Percentiles rank a stretch among this genome's conserved stretches.
Evolutionary conservation across 768 basidiomycete genomes (phyloP).

Genomic region (Russula compacta): DNA sequence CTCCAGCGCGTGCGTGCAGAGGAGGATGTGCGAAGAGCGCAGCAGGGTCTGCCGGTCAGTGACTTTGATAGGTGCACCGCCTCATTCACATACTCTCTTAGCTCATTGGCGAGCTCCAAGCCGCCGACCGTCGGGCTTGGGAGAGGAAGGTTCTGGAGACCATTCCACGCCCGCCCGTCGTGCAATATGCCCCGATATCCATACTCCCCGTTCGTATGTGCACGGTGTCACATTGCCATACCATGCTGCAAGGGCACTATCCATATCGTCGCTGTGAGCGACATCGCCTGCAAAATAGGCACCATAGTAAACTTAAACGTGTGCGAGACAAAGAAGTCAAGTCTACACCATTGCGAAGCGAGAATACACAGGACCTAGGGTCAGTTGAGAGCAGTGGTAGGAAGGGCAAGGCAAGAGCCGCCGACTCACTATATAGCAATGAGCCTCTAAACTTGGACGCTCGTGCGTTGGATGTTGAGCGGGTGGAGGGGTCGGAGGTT

Average conservation of each 20-base stretch:
- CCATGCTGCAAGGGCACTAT: constrained; percentile 39
- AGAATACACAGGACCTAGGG: not conserved
- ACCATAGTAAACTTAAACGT: constrained; percentile 44
- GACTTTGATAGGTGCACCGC: not conserved
- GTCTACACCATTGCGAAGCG: constrained; percentile 23
- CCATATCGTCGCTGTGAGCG: constrained; percentile 46
- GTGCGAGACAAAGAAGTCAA: constrained; percentile 43
- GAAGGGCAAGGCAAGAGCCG: not conserved
- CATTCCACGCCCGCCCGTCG: constrained; percentile 4
- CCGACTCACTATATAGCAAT: not conserved
- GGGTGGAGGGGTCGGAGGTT: constrained; percentile 4
- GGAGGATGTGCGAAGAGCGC: constrained; percentile 32
- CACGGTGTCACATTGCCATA: constrained; percentile 49
- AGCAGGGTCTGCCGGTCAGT: constrained; percentile 33
- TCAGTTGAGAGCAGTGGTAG: not conserved
- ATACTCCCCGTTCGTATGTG: constrained; percentile 39
- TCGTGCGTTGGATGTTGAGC: constrained; percentile 1
- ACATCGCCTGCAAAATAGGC: constrained; percentile 46
- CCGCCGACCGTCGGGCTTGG: constrained; percentile 19
- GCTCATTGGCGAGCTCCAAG: constrained; percentile 29
- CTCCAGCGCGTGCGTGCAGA: constrained; percentile 30
- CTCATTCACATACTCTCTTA: constrained; percentile 14
- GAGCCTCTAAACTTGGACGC: constrained; percentile 4
- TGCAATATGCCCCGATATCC: constrained; percentile 16
- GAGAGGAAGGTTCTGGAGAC: constrained; percentile 14